phyloP scores from a whole-genome alignment of 2,329 filamentous ascomycete genomes.

The Talaromyces sp. region DNA sequence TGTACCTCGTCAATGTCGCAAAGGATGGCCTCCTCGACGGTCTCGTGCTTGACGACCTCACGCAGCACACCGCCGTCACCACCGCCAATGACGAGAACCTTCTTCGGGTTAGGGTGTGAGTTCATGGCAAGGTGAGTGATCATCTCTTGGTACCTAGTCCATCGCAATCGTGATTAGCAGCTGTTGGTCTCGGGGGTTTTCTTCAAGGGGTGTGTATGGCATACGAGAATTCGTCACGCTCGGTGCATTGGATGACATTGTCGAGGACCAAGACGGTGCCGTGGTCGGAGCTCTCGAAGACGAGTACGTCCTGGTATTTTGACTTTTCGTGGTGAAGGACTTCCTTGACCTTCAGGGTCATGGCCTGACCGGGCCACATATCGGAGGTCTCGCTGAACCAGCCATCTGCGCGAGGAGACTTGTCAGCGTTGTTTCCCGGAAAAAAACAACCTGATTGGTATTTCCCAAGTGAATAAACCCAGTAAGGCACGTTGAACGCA shows the following conservation, averaged over 20 bases:
- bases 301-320: slow-evolving; percentile 97
- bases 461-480: neutral
- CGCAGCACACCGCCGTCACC: slow-evolving; percentile 96
- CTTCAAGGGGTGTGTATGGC: slow-evolving; percentile 16
- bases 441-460: neutral
- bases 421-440: neutral
- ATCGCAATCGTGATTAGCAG: neutral
- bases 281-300: slow-evolving; percentile 97
- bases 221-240: slow-evolving; percentile 94
- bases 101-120: slow-evolving; percentile 96
- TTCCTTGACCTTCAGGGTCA: slow-evolving; percentile 97
- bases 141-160: slow-evolving; percentile 87
- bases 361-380: slow-evolving; percentile 99
- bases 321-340: slow-evolving; percentile 98
- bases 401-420: slow-evolving; percentile 64
- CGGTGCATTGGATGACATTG: slow-evolving; percentile 98
- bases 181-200: neutral
- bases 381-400: slow-evolving; percentile 99
- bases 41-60: slow-evolving; percentile 98
- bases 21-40: slow-evolving; percentile 89
- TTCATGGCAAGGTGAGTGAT: slow-evolving; percentile 98
- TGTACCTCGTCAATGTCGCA: slow-evolving; percentile 94
- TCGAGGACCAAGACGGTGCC: slow-evolving; percentile 94
- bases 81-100: slow-evolving; percentile 95
- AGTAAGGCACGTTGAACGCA: slow-evolving; percentile 14